phyloP scores from a whole-genome alignment of 495 filamentous ascomycete genomes.

The Penicillium longicatenatum region DNA sequence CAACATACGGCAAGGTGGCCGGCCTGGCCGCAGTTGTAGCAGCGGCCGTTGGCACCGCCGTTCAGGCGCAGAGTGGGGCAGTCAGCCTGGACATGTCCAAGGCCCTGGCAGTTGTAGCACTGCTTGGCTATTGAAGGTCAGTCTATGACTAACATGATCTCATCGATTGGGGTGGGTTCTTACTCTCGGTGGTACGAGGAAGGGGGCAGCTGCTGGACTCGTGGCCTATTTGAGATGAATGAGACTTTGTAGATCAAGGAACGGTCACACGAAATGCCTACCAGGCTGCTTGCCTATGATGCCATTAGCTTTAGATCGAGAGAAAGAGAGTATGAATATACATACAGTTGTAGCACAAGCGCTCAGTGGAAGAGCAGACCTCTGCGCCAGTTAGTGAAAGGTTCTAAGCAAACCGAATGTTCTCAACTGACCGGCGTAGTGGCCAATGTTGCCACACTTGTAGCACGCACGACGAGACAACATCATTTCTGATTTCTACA shows the following conservation, averaged over 20 bases:
- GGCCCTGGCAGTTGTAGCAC: constrained; percentile 99
- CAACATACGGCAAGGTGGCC: constrained; percentile 80
- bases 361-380: constrained; percentile 93
- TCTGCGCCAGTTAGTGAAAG: constrained; percentile 51
- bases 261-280: constrained; percentile 41
- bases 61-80: constrained; percentile 96
- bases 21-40: constrained; percentile 92
- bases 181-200: constrained; percentile 92
- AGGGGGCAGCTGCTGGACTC: constrained; percentile 97
- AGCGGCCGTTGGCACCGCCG: constrained; percentile 68
- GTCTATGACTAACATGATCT: constrained; percentile 19
- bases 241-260: constrained; percentile 30
- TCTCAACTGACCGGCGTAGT: constrained; percentile 75
- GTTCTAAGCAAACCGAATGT: neutral
- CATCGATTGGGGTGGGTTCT: constrained; percentile 27
- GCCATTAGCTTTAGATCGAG: constrained; percentile 28
- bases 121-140: constrained; percentile 71
- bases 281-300: constrained; percentile 79
- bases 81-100: constrained; percentile 98
- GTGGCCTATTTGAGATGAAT: constrained; percentile 66
- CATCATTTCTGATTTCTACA: constrained; percentile 69
- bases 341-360: constrained; percentile 99
- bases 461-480: constrained; percentile 98
- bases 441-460: constrained; percentile 99
- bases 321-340: constrained; percentile 19